Conservation (phyloP, 495 filamentous ascomycete species). For the Xylaria longipes region DNA sequence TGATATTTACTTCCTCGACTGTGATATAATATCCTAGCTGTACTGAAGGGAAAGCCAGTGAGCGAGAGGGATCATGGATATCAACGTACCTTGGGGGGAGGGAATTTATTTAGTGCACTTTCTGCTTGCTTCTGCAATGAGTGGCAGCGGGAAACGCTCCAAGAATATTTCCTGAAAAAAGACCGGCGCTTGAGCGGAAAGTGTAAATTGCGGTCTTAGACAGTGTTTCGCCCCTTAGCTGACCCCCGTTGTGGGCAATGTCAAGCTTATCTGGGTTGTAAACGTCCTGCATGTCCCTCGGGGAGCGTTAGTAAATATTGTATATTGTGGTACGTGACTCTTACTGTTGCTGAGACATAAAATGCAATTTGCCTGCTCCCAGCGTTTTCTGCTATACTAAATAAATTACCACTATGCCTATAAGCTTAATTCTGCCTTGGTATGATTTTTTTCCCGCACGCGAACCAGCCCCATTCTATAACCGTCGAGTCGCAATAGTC, state of each 20-base stretch:
- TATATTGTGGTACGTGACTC: neutral
- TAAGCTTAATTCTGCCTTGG: neutral
- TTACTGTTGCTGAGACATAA: neutral
- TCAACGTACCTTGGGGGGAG: neutral
- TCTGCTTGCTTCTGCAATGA: neutral
- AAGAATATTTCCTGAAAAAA: neutral
- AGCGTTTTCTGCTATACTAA: neutral
- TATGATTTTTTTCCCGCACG: neutral
- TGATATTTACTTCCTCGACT: too few relatives aligned
- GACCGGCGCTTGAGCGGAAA: neutral
- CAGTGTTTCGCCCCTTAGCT: neutral
- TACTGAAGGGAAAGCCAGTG: too few relatives aligned
- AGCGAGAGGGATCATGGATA: neutral
- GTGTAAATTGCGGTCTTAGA: neutral
- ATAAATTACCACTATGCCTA: neutral
- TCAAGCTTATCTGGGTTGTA: neutral
- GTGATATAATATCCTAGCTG: too few relatives aligned
- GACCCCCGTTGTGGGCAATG: neutral
- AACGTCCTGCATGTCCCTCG: neutral
- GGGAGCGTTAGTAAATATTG: neutral
- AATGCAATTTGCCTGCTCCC: neutral
- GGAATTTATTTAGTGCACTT: neutral
- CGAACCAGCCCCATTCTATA: neutral
- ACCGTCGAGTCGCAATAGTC: neutral
- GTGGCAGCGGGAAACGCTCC: neutral